A percentile compares a stretch with the other conserved stretches of the same genome.
Conservation (phyloP, 495 filamentous ascomycete species). For the Penicillium antarcticum region DNA sequence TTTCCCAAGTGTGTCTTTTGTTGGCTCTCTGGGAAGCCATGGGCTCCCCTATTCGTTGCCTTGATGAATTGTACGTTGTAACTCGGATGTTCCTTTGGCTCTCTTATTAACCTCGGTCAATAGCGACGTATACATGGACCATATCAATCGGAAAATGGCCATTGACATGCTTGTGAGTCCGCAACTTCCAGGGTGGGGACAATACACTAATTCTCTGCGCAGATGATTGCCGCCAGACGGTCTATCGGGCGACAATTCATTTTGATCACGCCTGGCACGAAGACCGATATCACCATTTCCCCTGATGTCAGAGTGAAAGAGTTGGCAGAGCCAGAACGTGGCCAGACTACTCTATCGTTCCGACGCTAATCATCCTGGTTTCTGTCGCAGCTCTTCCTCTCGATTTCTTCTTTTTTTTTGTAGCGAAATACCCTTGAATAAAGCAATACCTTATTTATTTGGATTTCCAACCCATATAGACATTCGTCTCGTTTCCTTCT, state of each 20-base stretch:
- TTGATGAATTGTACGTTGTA: constrained; percentile 81
- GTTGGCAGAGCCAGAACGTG: constrained; percentile 64
- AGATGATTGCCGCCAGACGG: constrained; percentile 79
- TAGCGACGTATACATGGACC: constrained; percentile 98
- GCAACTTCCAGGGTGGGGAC: neutral
- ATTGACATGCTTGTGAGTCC: constrained; percentile 86
- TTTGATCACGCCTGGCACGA: constrained; percentile 91
- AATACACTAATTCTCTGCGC: constrained; percentile 9
- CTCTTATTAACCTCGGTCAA: constrained; percentile 16
- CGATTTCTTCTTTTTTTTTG: neutral
- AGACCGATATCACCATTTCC: constrained; percentile 63
- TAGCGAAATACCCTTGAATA: neutral
- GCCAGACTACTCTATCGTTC: constrained; percentile 39
- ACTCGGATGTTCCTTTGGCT: neutral
- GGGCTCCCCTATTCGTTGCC: constrained; percentile 88
- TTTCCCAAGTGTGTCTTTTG: constrained; percentile 91
- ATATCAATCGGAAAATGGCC: constrained; percentile 87
- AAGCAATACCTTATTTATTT: neutral
- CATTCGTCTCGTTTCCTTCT: too few species aligned
- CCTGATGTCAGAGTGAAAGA: constrained; percentile 83
- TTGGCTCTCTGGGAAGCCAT: constrained; percentile 96
- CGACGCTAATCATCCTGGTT: constrained; percentile 7
- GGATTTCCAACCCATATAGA: too few species aligned
- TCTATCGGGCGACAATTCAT: constrained; percentile 92
- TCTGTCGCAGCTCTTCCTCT: neutral